Conservation (phyloP, 2,329 filamentous ascomycete genomes). For the Fusarium sp. region DNA sequence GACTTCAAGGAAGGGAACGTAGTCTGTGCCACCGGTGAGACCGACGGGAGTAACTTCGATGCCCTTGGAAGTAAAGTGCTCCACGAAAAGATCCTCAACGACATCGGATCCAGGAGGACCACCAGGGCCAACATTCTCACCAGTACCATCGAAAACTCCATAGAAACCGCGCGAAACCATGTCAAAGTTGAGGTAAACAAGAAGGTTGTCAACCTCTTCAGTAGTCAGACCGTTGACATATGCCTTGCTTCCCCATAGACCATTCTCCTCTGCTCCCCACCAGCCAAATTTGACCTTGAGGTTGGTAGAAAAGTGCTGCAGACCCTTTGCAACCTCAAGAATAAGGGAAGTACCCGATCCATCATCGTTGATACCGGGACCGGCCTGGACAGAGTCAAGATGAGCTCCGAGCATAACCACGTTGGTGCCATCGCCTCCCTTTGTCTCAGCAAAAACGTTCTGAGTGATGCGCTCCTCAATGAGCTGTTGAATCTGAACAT, state of each 20-base stretch:
- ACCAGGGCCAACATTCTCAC: slow-evolving; percentile 52
- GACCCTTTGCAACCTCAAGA: slow-evolving; percentile 55
- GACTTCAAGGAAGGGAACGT: slow-evolving; percentile 68
- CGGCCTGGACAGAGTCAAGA: slow-evolving; percentile 58
- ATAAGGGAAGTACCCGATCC: slow-evolving; percentile 57
- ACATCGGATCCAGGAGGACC: slow-evolving; percentile 50
- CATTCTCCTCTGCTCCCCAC: slow-evolving; percentile 61
- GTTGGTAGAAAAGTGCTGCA: slow-evolving; percentile 52
- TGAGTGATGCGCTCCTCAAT: slow-evolving; percentile 56
- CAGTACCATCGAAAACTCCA: slow-evolving; percentile 52
- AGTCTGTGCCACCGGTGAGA: slow-evolving; percentile 66
- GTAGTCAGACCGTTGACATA: slow-evolving; percentile 53
- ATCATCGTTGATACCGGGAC: slow-evolving; percentile 61
- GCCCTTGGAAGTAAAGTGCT: slow-evolving; percentile 49
- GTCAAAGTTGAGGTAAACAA: slow-evolving; percentile 57
- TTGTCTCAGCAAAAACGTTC: slow-evolving; percentile 61
- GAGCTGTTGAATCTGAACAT: slow-evolving; percentile 51
- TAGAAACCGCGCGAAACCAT: slow-evolving; percentile 54
- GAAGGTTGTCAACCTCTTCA: slow-evolving; percentile 50
- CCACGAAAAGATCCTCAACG: slow-evolving; percentile 50
- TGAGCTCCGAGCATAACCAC: slow-evolving; percentile 58
- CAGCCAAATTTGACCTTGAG: slow-evolving; percentile 57
- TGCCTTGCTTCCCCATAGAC: slow-evolving; percentile 51
- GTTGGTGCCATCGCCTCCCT: slow-evolving; percentile 56
- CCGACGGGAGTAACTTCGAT: slow-evolving; percentile 45